phyloP scores from a whole-genome alignment of 2,329 filamentous ascomycete species.

The Botrytis fragariae region DNA sequence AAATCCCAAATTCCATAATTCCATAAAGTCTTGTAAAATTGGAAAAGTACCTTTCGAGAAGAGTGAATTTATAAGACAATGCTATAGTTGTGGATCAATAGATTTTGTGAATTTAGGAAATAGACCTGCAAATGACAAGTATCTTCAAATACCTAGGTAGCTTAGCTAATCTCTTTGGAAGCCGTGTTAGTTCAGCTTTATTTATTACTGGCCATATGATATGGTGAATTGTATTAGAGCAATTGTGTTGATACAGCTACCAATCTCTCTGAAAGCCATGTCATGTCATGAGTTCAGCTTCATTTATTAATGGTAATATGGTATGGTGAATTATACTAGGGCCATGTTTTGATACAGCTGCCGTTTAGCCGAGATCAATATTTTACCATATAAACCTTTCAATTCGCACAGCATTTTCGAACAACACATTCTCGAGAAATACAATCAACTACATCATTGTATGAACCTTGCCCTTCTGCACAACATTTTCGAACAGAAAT shows the following conservation, averaged over 20 bases:
- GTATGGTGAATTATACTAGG: background rate
- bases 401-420: background rate
- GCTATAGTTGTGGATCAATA: background rate
- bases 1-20: no score
- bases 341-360: background rate
- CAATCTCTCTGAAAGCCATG: background rate
- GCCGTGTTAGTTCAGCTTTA: background rate
- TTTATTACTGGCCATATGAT: background rate
- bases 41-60: no score
- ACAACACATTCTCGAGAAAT: background rate
- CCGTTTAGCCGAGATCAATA: background rate
- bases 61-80: background rate
- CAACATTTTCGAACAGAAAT: background rate
- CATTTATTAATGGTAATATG: background rate
- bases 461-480: background rate
- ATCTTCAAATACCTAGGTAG: background rate
- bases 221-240: background rate
- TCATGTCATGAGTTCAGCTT: no score
- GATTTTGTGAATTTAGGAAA: background rate
- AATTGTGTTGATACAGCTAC: background rate
- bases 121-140: background rate
- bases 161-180: background rate
- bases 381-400: background rate
- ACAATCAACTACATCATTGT: background rate
- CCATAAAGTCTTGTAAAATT: background rate